phyloP scores from a whole-genome alignment of 129 eudicot species.

The Tagetes patula region DNA sequence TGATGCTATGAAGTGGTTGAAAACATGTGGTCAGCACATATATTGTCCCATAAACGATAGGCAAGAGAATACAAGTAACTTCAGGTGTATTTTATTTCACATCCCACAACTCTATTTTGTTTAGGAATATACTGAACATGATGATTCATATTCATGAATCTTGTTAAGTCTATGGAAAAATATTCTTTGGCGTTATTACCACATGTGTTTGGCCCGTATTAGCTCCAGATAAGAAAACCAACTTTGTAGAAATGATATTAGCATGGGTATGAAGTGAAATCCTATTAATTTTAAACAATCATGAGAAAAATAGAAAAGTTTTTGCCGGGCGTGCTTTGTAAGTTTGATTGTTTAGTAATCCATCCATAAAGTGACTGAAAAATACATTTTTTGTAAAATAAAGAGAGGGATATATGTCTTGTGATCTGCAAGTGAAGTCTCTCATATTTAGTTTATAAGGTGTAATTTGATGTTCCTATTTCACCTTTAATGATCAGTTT shows the following conservation, averaged over 20 bases:
- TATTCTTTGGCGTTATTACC: neutral
- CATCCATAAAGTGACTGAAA: neutral
- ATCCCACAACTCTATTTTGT: neutral
- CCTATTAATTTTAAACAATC: neutral
- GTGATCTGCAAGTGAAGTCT: neutral
- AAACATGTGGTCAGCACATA: too few relatives aligned
- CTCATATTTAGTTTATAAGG: neutral
- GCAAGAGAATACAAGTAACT: conserved; percentile 5
- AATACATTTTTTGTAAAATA: neutral
- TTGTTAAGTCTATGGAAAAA: neutral
- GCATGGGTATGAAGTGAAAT: neutral
- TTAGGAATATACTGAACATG: neutral
- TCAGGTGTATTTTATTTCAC: neutral
- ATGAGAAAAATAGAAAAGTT: neutral
- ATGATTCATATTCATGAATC: neutral
- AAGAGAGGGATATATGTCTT: neutral
- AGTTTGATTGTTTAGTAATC: neutral
- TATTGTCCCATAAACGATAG: neutral
- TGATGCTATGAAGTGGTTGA: neutral
- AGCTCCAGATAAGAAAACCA: neutral
- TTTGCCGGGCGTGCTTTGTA: neutral
- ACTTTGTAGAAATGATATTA: neutral
- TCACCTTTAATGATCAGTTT: neutral
- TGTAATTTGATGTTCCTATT: neutral
- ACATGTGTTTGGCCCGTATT: neutral